Evolutionary conservation across 768 basidiomycete genomes (phyloP).

Genomic region (Crepidotus variabilis): DNA sequence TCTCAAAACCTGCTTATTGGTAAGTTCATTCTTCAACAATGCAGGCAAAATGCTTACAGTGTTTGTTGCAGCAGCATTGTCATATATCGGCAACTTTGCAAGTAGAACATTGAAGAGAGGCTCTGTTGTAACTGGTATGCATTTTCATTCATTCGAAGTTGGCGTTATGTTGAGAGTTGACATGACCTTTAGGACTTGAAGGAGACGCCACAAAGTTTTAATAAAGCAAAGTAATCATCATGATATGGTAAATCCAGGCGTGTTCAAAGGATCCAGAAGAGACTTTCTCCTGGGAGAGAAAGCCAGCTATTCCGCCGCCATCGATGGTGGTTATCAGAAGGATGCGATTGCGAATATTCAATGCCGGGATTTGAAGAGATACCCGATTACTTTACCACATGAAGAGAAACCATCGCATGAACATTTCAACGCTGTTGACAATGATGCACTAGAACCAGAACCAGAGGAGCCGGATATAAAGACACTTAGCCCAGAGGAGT

Average conservation of each 20-base stretch:
- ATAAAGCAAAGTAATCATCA: too few relatives aligned
- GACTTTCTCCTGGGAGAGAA: neutral
- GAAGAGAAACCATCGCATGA: neutral
- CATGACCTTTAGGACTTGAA: too few relatives aligned
- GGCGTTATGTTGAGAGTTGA: too few relatives aligned
- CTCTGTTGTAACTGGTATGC: too few relatives aligned
- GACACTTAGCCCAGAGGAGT: neutral
- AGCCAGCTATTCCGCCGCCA: neutral
- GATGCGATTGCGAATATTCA: slow-evolving; percentile 1
- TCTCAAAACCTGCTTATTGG: too few relatives aligned
- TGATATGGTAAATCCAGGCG: neutral
- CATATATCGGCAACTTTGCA: too few relatives aligned
- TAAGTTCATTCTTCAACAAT: too few relatives aligned
- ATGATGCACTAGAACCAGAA: neutral
- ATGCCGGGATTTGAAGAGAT: slow-evolving; percentile 2
- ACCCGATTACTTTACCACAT: neutral
- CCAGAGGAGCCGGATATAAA: neutral
- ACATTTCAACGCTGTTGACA: neutral
- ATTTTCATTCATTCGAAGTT: too few relatives aligned
- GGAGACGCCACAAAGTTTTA: too few relatives aligned
- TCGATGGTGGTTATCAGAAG: neutral
- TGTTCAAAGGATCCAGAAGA: neutral
- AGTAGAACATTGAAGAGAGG: too few relatives aligned
- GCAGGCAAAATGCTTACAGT: too few relatives aligned
- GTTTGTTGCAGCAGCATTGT: too few relatives aligned